Evolutionary conservation across 2,329 filamentous ascomycete genomes (phyloP), one percentile per base, ranked within the genome.

Genomic region (Colletotrichum ledebouriae): DNA sequence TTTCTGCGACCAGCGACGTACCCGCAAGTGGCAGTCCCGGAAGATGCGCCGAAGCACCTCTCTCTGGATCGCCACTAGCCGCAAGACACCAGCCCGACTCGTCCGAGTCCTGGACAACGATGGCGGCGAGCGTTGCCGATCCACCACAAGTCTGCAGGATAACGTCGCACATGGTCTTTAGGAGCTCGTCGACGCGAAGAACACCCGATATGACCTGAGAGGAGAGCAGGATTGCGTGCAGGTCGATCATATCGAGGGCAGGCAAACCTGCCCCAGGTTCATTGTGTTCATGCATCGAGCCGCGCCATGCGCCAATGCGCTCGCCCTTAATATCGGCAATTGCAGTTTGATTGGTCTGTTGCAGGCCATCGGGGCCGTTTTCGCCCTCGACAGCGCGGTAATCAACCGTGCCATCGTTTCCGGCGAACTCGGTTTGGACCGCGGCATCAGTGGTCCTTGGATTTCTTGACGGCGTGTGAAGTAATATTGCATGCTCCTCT

Each of bases 131-230:
- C 2, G 90, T 91, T 9, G 91, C 91, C 7, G 88, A 85, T 37
- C 88, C 87, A 44, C 91, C 92, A 59, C 91, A 94, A 0, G 91
- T 93, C 72, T 94, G 90, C 29, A 94, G 78, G 56, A 94, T 93
- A 70, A 94, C 92, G 70, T 93, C 89, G 72, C 91, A 93, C 89
- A 95, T 93, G 47, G 92, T 94, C 74, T 91, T 90, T 69, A 94
- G 85, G 4, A 95, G 84, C 73, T 91, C 87, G 71, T 94, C 92
- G 12, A 94, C 87, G 71, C 92, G 87, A 11, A 95, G 79, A 58
- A 94, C 91, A 15, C 92, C 94, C 4, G 92, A 94, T 49, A 95
- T 90, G 49, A 94, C 87, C 75, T 94, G 92, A 10, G 91, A 94
- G 3, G 90, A 93, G 73, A 92, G 89, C 13, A 95, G 82, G 67